Evolutionary conservation across 331 rosid genomes (phyloP).

Genomic region (Stylosanthes scabra): DNA sequence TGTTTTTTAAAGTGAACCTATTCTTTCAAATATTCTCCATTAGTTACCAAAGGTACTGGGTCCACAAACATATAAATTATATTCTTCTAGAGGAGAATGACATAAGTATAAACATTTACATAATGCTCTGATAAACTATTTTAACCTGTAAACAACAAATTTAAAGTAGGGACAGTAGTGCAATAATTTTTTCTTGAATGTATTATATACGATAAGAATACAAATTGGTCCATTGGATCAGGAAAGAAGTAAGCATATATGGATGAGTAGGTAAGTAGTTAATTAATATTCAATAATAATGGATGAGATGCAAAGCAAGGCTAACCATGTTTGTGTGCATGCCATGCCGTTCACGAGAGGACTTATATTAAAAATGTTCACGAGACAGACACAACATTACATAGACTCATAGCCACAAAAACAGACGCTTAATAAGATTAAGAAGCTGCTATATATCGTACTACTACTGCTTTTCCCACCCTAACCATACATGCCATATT

Average conservation of each 20-base stretch:
- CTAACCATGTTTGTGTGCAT: constrained; percentile 33
- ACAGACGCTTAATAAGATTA: constrained; percentile 57
- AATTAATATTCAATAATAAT: too few relatives aligned
- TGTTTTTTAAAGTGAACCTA: too few relatives aligned
- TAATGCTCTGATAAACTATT: constrained; percentile 15
- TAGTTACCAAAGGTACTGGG: constrained; percentile 13
- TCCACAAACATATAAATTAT: constrained; percentile 23
- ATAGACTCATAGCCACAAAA: constrained; percentile 40
- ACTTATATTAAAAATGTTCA: constrained; percentile 50
- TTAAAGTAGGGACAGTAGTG: neutral
- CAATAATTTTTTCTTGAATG: neutral
- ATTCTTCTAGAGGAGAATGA: constrained; percentile 19
- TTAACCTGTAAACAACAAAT: neutral
- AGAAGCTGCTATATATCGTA: constrained; percentile 37
- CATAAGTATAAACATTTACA: constrained; percentile 6
- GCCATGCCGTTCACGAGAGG: constrained; percentile 58
- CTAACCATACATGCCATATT: too few relatives aligned
- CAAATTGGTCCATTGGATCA: neutral
- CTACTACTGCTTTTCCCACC: too few relatives aligned
- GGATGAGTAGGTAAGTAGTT: too few relatives aligned
- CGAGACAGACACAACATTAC: constrained; percentile 54
- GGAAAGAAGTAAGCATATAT: too few relatives aligned
- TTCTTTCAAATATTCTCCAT: too few relatives aligned
- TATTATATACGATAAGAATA: neutral
- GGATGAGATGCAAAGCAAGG: constrained; percentile 32